Evolutionary conservation across 805 yeast genomes (phyloP), one percentile per base, ranked within the genome.

Genomic region (Saccharomycopsis fermentans): DNA sequence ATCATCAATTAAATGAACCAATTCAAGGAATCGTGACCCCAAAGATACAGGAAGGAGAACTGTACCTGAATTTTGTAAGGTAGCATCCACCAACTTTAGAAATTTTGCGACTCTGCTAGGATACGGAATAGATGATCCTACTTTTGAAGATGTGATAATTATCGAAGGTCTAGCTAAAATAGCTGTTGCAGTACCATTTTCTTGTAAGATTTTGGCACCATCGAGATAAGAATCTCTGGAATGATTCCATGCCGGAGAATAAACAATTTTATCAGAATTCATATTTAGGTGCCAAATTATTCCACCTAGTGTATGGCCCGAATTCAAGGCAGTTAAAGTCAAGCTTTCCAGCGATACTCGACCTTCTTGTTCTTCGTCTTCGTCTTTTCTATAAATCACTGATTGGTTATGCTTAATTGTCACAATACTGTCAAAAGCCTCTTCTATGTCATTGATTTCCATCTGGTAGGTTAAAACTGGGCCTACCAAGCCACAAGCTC

Each of bases 241-340:
- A 68, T 94, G 98, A 69, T 91, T 92, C 98, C 98, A 94, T 52
- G 87, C 82, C 1, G 94, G 90, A 0, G 96, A 96, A 69, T 90
- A 89, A 2, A 92, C 74, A n/a, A 91, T 73, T 62, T 85, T 85
- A 64, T 92, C 97, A 17, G 84, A 80, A 61, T 86, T 83, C 58
- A 84, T 83, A 52, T 80, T 78, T 11, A 92, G 69, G 39, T 84
- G 74, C 97, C 97, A 91, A 52, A 91, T 81, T 0, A 96, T 82
- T 14, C 99, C 98, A 62, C 99, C 99, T 32, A 94, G 76, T 0
- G 96, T 78, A 67, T 89, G 96, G 3, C 99, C 99, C 0, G 97
- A 84, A 69, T 87, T 90, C 64, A 84, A 83, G 0, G 97, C 96
- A 0, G 96, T 84, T 24, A 84, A 40, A 3, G 59, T 57, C 17